A percentile compares a stretch with the other conserved stretches of the same genome.
Evolutionary conservation across 441 rosid genomes (phyloP).

Genomic region (Erodium moschatum): DNA sequence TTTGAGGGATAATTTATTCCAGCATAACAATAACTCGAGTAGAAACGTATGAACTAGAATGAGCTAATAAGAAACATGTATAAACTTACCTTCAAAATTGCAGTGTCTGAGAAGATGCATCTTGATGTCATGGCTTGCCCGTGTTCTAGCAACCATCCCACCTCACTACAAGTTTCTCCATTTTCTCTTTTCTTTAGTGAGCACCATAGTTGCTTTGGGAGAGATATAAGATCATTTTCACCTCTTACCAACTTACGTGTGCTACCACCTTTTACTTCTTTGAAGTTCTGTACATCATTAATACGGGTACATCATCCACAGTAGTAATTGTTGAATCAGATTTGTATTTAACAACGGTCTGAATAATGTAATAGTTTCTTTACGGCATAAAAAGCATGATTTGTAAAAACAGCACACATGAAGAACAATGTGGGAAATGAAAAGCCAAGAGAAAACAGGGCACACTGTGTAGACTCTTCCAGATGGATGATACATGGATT

Average conservation of each 20-base stretch:
- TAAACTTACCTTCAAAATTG: conserved; percentile 41
- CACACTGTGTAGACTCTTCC: not conserved
- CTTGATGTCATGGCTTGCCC: conserved; percentile 43
- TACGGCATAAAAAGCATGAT: not conserved
- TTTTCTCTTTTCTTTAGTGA: conserved; percentile 36
- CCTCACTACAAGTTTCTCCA: conserved; percentile 42
- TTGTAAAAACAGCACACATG: not conserved
- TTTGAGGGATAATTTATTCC: not conserved
- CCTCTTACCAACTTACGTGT: conserved; percentile 39
- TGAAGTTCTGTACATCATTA: conserved; percentile 29
- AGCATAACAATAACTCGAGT: not conserved
- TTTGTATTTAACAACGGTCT: not conserved
- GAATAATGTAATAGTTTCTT: not conserved
- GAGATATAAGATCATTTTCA: conserved; percentile 42
- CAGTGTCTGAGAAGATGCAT: conserved; percentile 45
- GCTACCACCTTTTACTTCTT: conserved; percentile 39
- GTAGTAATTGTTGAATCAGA: not conserved
- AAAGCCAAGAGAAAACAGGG: not conserved
- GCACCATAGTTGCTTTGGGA: conserved; percentile 73
- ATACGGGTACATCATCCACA: conserved; percentile 9
- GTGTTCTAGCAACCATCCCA: conserved; percentile 53
- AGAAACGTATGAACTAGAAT: not conserved
- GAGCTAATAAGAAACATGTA: not conserved
- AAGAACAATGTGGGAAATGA: not conserved
- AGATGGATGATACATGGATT: not conserved